These are phyloP conservation scores for Triangularia verruculosa DNA, from an alignment of 2,329 filamentous ascomycete species.

Conservation along the genomic window DNA sequence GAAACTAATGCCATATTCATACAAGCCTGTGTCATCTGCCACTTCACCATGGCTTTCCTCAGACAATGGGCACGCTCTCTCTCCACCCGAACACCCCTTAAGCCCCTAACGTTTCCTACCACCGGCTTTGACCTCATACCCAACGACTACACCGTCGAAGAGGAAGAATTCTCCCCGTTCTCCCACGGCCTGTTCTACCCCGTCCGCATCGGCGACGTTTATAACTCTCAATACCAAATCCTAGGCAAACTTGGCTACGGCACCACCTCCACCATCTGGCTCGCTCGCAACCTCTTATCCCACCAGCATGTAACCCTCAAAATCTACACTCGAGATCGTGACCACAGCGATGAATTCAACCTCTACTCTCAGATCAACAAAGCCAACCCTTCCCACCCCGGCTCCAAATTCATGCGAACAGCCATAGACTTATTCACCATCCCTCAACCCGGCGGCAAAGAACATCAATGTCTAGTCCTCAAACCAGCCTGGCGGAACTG, in stretches of 20 bases:
- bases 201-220: slow-evolving; percentile 22
- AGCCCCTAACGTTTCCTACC: too few relatives aligned
- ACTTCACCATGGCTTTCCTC: too few relatives aligned
- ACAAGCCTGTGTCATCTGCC: too few relatives aligned
- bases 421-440: slow-evolving; percentile 34
- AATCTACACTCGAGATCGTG: slow-evolving; percentile 18
- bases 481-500: slow-evolving; percentile 41
- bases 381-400: slow-evolving; percentile 29
- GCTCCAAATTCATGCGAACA: slow-evolving; percentile 31
- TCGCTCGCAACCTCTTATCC: slow-evolving; percentile 28
- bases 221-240: slow-evolving; percentile 22
- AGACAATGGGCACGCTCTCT: too few relatives aligned
- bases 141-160: slow-evolving; percentile 20
- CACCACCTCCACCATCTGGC: slow-evolving; percentile 26
- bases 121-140: neutral
- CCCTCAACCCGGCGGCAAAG: slow-evolving; percentile 26
- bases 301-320: slow-evolving; percentile 22
- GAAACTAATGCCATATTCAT: too few relatives aligned
- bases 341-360: slow-evolving; percentile 22
- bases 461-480: slow-evolving; percentile 39
- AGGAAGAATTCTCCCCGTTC: slow-evolving; percentile 24
- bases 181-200: slow-evolving; percentile 21
- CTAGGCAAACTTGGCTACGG: slow-evolving; percentile 28
- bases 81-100: too few relatives aligned
- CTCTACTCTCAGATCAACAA: slow-evolving; percentile 23